Evolutionary conservation across 305 asterid genomes (phyloP), one percentile per base, ranked within the genome.

Genomic region (Fraxinus velutina): DNA sequence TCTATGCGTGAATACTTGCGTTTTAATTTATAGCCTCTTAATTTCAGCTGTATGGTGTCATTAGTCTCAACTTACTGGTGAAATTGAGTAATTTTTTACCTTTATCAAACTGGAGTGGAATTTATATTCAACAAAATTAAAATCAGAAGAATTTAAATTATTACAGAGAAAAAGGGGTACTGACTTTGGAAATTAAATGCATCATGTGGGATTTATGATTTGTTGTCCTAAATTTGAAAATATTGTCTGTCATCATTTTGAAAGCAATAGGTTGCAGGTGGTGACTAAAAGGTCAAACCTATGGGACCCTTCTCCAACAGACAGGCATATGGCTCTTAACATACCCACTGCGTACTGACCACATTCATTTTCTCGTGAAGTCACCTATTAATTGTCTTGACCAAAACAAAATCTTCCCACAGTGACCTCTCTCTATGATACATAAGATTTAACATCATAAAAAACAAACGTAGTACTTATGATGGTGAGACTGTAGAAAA

Each of bases 231-330:
- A 68, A 13, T 68, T 37, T 30, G 6, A 32, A 70, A 32, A 70
- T 70, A 30, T 70, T 15, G 12, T 70, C 75, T 32, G 36, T 6
- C 39, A 81, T 77, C 42, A 79, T 70, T 71, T 39, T 37, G 86
- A 85, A 44, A 85, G 84, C 78, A 73, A 83, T 33, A 60, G 55
- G 50, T 15, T 73, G 44, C 75, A 70, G 75, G 39, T 34, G 30
- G 30, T 10, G 78, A 39, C 73, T 70, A 32, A 71, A 85, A 75
- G 42, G 88, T 85, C 86, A 83, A 83, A 85, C 44, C 78, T 33
- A 47, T 85, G 80, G 86, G 80, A 15, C 85, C 85, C 78, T 9
- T 12, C 0, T 27, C 19, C 74, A 68, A 27, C 34, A 66, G 73
- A 24, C 7, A 9, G 36, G 6, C 37, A 13, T 30, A 70, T 30